These are phyloP conservation scores for Coix lacrymajobi DNA, from an alignment of 176 grass and related monocot genomes.

Conservation along the genomic window DNA sequence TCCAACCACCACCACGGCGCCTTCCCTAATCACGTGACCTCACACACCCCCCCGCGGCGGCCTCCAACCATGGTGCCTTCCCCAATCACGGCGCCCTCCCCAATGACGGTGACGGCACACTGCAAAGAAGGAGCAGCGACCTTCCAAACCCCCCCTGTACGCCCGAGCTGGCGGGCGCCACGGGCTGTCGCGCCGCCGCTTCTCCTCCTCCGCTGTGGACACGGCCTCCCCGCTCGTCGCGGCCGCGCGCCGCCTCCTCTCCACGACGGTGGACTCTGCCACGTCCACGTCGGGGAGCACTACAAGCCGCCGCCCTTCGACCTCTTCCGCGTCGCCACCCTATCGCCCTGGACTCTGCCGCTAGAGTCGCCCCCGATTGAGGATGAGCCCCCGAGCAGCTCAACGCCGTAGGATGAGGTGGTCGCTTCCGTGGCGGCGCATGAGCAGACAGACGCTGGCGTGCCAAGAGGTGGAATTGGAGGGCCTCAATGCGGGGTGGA, in stretches of 20 bases:
- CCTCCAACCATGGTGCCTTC: too few relatives aligned
- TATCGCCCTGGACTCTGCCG: slow-evolving; percentile 27
- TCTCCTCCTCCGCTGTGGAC: slow-evolving; percentile 13
- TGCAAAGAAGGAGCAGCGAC: too few relatives aligned
- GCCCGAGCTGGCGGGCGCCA: too few relatives aligned
- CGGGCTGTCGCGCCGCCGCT: slow-evolving; percentile 30
- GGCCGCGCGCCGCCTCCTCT: slow-evolving; percentile 35
- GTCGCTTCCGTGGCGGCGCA: slow-evolving; percentile 5
- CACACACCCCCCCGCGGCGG: too few relatives aligned
- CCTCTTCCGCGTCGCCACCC: slow-evolving; percentile 34
- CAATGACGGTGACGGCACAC: too few relatives aligned
- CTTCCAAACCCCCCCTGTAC: too few relatives aligned
- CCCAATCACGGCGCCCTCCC: too few relatives aligned
- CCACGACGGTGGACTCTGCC: slow-evolving; percentile 32
- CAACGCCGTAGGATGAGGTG: slow-evolving; percentile 8
- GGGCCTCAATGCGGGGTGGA: slow-evolving; percentile 36
- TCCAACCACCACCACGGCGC: too few relatives aligned
- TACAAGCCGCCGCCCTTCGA: slow-evolving; percentile 50
- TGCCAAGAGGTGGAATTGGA: slow-evolving; percentile 25
- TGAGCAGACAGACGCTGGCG: slow-evolving; percentile 17
- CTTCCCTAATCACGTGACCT: too few relatives aligned
- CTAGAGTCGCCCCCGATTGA: slow-evolving; percentile 45
- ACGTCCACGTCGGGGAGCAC: slow-evolving; percentile 17
- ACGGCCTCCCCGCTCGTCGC: neutral
- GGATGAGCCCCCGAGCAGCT: neutral